These are phyloP conservation scores for Backusella morwellensis DNA, from an alignment of 192 early-diverging fungal genomes.

Conservation along the genomic window DNA sequence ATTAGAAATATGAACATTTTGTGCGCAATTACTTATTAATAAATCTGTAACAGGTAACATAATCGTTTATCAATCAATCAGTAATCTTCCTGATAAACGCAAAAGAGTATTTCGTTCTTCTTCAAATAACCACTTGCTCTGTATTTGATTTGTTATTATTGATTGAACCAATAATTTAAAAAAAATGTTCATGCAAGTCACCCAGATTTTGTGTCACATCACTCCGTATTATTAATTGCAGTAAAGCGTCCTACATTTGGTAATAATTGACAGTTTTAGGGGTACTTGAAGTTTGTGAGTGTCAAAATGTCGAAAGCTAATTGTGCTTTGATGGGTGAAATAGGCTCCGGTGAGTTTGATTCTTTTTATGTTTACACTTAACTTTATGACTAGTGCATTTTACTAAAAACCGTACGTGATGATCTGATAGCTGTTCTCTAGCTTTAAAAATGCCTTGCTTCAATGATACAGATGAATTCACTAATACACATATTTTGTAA, in stretches of 20 bases:
- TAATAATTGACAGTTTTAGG: neutral
- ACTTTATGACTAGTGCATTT: no score
- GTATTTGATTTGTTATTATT: neutral
- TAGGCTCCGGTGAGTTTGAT: no score
- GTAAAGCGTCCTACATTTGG: neutral
- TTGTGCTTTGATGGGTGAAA: no score
- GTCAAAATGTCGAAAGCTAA: no score
- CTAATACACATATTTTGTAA: no score
- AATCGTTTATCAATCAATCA: neutral
- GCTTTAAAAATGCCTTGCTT: no score
- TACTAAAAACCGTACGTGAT: no score
- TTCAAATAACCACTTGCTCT: neutral
- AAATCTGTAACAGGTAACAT: neutral
- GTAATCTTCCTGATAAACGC: neutral
- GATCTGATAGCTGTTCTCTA: no score
- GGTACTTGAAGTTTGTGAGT: neutral
- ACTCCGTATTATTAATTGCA: neutral
- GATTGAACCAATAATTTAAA: neutral
- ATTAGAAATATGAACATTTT: neutral
- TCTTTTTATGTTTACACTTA: no score
- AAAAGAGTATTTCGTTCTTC: neutral
- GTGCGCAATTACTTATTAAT: neutral
- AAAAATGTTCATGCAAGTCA: neutral
- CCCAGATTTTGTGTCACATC: neutral
- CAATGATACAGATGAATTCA: no score